Conservation (phyloP, 139 green algal genomes). For the Micromonas pusilla region DNA sequence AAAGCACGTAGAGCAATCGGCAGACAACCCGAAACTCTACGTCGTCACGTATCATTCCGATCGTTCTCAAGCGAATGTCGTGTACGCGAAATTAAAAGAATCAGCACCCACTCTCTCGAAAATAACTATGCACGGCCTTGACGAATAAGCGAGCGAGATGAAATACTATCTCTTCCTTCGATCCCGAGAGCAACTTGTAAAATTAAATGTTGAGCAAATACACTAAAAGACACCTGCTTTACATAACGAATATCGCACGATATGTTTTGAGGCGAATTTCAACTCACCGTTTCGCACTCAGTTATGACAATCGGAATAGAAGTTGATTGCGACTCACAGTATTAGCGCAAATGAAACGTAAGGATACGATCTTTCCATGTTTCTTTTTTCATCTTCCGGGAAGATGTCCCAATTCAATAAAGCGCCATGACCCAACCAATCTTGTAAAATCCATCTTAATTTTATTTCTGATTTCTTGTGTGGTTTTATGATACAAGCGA, state of each 20-base stretch:
- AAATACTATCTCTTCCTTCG: too few relatives aligned
- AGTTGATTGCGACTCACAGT: not conserved
- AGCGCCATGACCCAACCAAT: constrained; percentile 38
- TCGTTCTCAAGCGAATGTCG: too few relatives aligned
- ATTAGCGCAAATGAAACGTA: constrained; percentile 78
- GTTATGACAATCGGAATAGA: not conserved
- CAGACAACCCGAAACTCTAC: too few relatives aligned
- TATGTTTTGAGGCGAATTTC: not conserved
- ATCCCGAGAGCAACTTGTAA: too few relatives aligned
- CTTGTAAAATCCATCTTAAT: constrained; percentile 56
- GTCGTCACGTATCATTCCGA: too few relatives aligned
- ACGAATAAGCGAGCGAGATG: too few relatives aligned
- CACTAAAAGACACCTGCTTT: not conserved
- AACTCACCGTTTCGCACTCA: not conserved
- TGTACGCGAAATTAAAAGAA: too few relatives aligned
- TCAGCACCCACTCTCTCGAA: too few relatives aligned
- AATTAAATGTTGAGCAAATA: not conserved
- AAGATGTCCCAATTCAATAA: constrained; percentile 47
- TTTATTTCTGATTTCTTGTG: constrained; percentile 51
- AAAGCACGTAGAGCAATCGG: too few relatives aligned
- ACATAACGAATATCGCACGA: not conserved
- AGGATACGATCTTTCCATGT: constrained; percentile 54
- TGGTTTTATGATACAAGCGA: constrained; percentile 68
- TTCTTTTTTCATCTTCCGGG: constrained; percentile 18
- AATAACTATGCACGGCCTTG: too few relatives aligned